Conservation (phyloP, 176 grass and related monocot genomes). For the Metroxylon sagu region DNA sequence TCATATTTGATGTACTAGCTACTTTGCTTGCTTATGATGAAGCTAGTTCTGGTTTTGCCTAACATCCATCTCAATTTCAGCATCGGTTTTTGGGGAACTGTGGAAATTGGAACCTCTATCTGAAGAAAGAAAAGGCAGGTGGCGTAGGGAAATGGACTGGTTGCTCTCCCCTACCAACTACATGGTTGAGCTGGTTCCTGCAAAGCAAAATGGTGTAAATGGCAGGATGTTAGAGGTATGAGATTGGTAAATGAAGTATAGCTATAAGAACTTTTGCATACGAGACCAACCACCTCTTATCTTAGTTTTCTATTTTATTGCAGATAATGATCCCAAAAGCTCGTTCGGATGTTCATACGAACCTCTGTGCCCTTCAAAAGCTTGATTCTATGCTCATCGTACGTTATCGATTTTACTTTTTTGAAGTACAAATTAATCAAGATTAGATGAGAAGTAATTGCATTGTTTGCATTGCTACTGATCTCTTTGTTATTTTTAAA, state of each 20-base stretch:
- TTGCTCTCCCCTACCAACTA: slow-evolving; percentile 83
- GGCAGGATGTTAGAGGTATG: slow-evolving; percentile 67
- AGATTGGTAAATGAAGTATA: not conserved
- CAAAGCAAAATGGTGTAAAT: slow-evolving; percentile 71
- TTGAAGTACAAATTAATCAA: too few relatives aligned
- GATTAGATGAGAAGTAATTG: too few relatives aligned
- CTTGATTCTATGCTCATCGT: slow-evolving; percentile 92
- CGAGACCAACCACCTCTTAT: not conserved
- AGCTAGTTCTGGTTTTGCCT: too few relatives aligned
- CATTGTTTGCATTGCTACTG: too few relatives aligned
- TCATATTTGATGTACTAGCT: too few relatives aligned
- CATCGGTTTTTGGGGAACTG: slow-evolving; percentile 83
- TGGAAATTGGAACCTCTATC: slow-evolving; percentile 95
- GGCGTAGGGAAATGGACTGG: slow-evolving; percentile 97
- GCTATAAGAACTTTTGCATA: not conserved
- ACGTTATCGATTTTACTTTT: slow-evolving; percentile 16
- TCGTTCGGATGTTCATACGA: slow-evolving; percentile 91
- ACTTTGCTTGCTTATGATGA: too few relatives aligned
- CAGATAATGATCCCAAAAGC: slow-evolving; percentile 98
- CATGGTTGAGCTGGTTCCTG: slow-evolving; percentile 95
- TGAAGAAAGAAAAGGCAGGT: slow-evolving; percentile 67
- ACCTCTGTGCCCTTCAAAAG: slow-evolving; percentile 92
- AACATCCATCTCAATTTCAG: slow-evolving; percentile 19
- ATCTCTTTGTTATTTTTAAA: too few relatives aligned
- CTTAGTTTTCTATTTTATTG: slow-evolving; percentile 7